These are phyloP conservation scores for Neohortaea acidophila DNA, from an alignment of 495 filamentous ascomycete species.

Conservation along the genomic window DNA sequence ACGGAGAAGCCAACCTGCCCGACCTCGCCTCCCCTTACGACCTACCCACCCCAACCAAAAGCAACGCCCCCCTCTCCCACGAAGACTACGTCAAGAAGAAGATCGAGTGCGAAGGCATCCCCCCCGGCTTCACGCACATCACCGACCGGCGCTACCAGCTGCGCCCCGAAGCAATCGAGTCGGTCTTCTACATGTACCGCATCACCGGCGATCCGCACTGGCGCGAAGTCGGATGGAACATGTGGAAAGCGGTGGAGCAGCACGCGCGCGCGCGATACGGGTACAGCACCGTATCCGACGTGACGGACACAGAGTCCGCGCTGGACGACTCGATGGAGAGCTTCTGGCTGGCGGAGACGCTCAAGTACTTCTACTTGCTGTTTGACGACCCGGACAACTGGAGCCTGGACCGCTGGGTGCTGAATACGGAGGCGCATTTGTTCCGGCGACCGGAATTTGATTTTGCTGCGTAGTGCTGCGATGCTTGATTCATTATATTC, in stretches of 20 bases:
- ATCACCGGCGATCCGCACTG: constrained; percentile 67
- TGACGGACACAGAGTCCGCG: constrained; percentile 35
- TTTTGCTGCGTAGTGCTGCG: no score
- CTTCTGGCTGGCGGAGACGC: constrained; percentile 31
- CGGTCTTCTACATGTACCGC: constrained; percentile 90
- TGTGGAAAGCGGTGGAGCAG: constrained; percentile 62
- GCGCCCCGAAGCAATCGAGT: constrained; percentile 86
- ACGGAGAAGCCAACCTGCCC: not conserved
- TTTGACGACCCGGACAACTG: constrained; percentile 57
- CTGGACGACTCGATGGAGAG: constrained; percentile 27
- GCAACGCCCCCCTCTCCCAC: constrained; percentile 45
- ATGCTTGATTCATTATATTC: no score
- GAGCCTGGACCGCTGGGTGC: constrained; percentile 54
- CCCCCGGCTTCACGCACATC: constrained; percentile 50
- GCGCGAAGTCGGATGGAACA: constrained; percentile 79
- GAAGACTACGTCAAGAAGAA: constrained; percentile 46
- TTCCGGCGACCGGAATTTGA: constrained; percentile 36
- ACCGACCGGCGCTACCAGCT: constrained; percentile 54
- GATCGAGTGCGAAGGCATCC: constrained; percentile 47
- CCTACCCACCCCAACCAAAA: constrained; percentile 17
- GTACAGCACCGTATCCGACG: constrained; percentile 61
- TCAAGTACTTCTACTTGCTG: constrained; percentile 84
- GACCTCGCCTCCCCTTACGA: not conserved
- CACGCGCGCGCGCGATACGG: constrained; percentile 51
- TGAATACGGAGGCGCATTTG: constrained; percentile 70